Evolutionary conservation across 768 basidiomycete genomes (phyloP), one percentile per base, ranked within the genome.

Genomic region (Mrakia frigida): DNA sequence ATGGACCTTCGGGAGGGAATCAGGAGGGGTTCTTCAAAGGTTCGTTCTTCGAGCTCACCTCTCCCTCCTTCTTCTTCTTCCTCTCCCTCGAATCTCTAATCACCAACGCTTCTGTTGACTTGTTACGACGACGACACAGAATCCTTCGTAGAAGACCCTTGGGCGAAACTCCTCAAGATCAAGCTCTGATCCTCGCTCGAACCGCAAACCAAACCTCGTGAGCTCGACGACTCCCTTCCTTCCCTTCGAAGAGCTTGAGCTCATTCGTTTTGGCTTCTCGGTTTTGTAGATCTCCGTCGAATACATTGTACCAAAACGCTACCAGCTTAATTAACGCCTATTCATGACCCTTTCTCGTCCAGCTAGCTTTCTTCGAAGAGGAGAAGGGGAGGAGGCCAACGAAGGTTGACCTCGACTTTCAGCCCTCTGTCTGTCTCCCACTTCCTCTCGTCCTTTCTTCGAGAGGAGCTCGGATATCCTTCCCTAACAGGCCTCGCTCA

Each of bases 21-120:
- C 33, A 35, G 41, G 63, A 67, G 23, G 73, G 73, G 4, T 74
- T 74, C 73, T 65, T 74, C 65, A 74, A 74, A 67, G 73, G 73
- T 74, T 10, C n/a, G 63, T 53, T 52, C 41, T 14, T 60, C 23
- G 43, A 50, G 46, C 46, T 61, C 25, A 35, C 18, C 46, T 56
- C 33, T 0, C 35, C 3, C n/a, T 73, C 16, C 21, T 28, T 33
- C 53, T 71, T 9, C 18, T 18, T 52, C 37, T 16, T 37, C 31
- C 25, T 14, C 23, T 61, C 21, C 43, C 53, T 33, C 37, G 25
- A 25, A 3, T 71, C 37, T 2, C 41, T 70, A 6, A 53, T 25
- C 53, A 6, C 37, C 23, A 33, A 71, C 39, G 23, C 39, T 35
- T 14, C 9, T 7, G 46, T 46, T 70, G 37, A 69, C n/a, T 11